Base-by-base conservation (phyloP, 2,329 filamentous ascomycete species). In the Helicocarpus griseus region DNA sequence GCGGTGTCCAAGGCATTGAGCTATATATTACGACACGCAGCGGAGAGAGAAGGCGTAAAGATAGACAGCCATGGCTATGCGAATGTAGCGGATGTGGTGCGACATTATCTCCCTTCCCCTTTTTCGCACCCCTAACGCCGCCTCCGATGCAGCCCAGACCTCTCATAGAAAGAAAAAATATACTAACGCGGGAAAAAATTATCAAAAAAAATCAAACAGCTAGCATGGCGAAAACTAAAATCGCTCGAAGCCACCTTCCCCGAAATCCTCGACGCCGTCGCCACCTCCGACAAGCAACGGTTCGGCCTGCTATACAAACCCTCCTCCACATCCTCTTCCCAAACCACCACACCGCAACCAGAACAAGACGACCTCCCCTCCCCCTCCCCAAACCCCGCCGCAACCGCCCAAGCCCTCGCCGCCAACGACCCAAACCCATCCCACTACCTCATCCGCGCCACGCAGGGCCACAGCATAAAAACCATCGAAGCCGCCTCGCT, bases 401-500 rank as follows among this genome's bases (percentile, higher is more conserved):
- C 65, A 14, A 70, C 67, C 13, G 59, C 61, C 19, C 61, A 66
- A 35, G 65, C 69, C n/a, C 58, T 71, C 13, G 58, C 67, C n/a
- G 62, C 65, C 43, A 58, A 62, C 24, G 65, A 69, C 44, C 54
- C 67, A 7, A 73, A 85, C 47, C 77, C 87, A 0, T 67, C 76
- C 0, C 77, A 86, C 66, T 96, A 84, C 73, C 77, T 94, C 29
- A 96, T 98, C 70, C 89, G 93, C 62, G 93, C 93, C 26, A 95
- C 94, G 64, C 93, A 97, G 72, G 93, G 93, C 50, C 93, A 97
- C 73, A 89, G 82, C 61, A 87, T 98, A 64, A 81, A 82, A 62
- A 72, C 83, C 5, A 60, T 84, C 33, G 84, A 87, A 26, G 81
- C 81, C n/a, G 80, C 84, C 44, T 78, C 78, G 0, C 77, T 94